These are phyloP conservation scores for Zygosaccharomyces gambellarensis DNA, from an alignment of 805 yeast genomes.

Conservation along the genomic window DNA sequence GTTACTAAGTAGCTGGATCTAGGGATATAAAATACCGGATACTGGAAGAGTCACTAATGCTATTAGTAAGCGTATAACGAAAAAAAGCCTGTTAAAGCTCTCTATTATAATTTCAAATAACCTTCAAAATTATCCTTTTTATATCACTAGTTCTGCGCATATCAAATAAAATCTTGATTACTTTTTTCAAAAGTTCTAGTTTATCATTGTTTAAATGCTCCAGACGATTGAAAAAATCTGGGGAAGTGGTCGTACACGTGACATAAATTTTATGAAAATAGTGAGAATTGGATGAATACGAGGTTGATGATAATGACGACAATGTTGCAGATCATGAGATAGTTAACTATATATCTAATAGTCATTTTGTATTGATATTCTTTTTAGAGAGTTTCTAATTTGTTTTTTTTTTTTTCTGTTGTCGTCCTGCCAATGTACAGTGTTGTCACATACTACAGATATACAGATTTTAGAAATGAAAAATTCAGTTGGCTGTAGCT, in stretches of 20 bases:
- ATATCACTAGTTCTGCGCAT: not conserved
- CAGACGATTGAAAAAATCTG: not conserved
- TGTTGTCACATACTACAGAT: not conserved
- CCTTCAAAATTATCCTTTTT: not conserved
- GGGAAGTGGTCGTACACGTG: not conserved
- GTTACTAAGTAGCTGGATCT: not conserved
- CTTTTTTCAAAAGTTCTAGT: not conserved
- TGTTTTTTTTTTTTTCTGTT: no score
- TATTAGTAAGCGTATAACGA: not conserved
- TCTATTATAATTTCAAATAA: not conserved
- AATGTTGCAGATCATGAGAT: no score
- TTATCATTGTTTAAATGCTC: not conserved
- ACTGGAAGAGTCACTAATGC: not conserved
- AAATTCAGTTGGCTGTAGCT: conserved; percentile 31
- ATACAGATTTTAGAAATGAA: not conserved
- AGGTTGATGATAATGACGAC: no score
- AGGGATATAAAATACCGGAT: not conserved
- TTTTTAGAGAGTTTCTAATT: no score
- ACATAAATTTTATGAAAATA: not conserved
- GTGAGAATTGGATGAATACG: not conserved
- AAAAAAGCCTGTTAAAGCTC: not conserved
- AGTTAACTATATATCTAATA: no score
- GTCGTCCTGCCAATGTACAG: conserved; percentile 1
- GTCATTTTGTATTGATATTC: no score
- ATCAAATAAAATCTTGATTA: not conserved